phyloP scores from a whole-genome alignment of 192 early-diverging fungal genomes.

The Radiomyces spectabilis region DNA sequence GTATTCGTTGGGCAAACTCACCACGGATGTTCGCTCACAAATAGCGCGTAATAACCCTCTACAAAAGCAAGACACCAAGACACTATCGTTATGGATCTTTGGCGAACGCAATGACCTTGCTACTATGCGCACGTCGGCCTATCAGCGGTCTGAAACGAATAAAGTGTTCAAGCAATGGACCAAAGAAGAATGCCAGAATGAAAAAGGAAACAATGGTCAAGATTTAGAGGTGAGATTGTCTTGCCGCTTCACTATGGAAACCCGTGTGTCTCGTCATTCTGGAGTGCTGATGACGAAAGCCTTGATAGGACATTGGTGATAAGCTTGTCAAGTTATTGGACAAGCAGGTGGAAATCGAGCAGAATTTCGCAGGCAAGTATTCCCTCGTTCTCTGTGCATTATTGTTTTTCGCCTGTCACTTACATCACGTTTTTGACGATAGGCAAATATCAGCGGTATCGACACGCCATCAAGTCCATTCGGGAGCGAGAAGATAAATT shows the following conservation, averaged over 20 bases:
- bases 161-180: slow-evolving; percentile 19
- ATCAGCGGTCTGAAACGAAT: slow-evolving; percentile 25
- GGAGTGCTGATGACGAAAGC: background rate
- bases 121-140: slow-evolving; percentile 11
- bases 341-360: slow-evolving; percentile 25
- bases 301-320: slow-evolving; percentile 24
- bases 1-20: slow-evolving; percentile 18
- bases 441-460: slow-evolving; percentile 28
- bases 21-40: slow-evolving; percentile 16
- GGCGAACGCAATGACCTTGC: slow-evolving; percentile 23
- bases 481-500: slow-evolving; percentile 20
- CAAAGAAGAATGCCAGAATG: slow-evolving; percentile 14
- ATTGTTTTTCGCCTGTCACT: background rate
- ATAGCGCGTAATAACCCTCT: slow-evolving; percentile 25
- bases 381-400: background rate
- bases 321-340: slow-evolving; percentile 20
- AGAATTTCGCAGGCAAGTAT: slow-evolving; percentile 20
- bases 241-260: background rate
- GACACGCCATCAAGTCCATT: slow-evolving; percentile 27
- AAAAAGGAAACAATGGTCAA: background rate
- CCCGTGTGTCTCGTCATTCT: background rate
- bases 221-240: slow-evolving; percentile 12
- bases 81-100: slow-evolving; percentile 21
- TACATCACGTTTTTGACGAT: background rate
- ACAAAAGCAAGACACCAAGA: slow-evolving; percentile 23